Percentiles rank a stretch among this genome's conserved stretches.
These are phyloP conservation scores for Lentithecium fluviatile DNA, from an alignment of 495 filamentous ascomycete genomes.

Conservation along the genomic window DNA sequence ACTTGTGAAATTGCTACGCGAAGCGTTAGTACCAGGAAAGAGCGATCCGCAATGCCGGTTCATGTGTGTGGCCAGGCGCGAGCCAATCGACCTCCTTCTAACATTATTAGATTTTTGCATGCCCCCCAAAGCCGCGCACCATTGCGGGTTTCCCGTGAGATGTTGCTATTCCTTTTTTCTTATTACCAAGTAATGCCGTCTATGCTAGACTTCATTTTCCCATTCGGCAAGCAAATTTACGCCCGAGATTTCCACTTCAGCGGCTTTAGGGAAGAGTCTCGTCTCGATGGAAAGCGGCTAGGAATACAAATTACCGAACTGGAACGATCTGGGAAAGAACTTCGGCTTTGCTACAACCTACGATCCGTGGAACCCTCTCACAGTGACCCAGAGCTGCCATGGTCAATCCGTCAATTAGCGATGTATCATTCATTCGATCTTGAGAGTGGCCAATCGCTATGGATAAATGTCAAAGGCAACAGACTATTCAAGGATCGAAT, in stretches of 20 bases:
- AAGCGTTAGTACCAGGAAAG: background rate
- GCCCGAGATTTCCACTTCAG: slow-evolving; percentile 42
- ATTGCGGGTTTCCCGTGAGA: slow-evolving; percentile 28
- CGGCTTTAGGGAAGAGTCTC: slow-evolving; percentile 35
- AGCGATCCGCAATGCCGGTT: slow-evolving; percentile 26
- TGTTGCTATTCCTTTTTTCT: slow-evolving; percentile 44
- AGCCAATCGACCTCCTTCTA: slow-evolving; percentile 1
- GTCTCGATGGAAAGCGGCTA: slow-evolving; percentile 15
- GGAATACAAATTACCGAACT: slow-evolving; percentile 41
- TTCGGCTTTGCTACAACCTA: slow-evolving; percentile 49
- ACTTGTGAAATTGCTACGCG: slow-evolving; percentile 14
- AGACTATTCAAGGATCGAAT: slow-evolving; percentile 43
- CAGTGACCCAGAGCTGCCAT: slow-evolving; percentile 38
- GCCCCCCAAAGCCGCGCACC: slow-evolving; percentile 16
- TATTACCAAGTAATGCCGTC: slow-evolving; percentile 49
- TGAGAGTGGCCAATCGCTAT: slow-evolving; percentile 40
- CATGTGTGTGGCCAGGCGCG: slow-evolving; percentile 8
- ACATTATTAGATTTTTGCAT: slow-evolving; percentile 17
- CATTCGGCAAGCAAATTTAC: slow-evolving; percentile 47
- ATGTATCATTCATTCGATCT: slow-evolving; percentile 51
- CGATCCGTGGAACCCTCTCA: slow-evolving; percentile 46
- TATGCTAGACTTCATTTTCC: slow-evolving; percentile 49
- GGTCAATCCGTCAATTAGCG: slow-evolving; percentile 48
- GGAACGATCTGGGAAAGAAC: slow-evolving; percentile 44
- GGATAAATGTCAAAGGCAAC: slow-evolving; percentile 50